Evolutionary conservation across 768 basidiomycete genomes (phyloP).

Genomic region (Russula earlei): DNA sequence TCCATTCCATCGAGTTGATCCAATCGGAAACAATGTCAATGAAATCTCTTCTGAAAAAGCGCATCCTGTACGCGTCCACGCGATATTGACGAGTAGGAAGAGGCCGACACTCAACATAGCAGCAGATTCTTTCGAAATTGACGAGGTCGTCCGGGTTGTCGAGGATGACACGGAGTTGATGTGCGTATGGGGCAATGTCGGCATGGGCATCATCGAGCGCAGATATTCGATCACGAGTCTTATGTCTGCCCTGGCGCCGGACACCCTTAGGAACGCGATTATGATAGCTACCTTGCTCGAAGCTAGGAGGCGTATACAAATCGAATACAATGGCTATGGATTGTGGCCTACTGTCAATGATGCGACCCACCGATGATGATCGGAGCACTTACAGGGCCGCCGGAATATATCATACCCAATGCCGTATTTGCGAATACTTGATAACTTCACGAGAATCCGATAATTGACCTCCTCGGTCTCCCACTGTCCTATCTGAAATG

Average conservation of each 20-base stretch:
- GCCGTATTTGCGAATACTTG: neutral
- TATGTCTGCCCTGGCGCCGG: neutral
- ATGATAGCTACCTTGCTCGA: neutral
- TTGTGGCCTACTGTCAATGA: neutral
- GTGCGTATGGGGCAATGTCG: neutral
- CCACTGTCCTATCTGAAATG: neutral
- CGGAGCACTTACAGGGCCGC: neutral
- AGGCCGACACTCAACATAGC: neutral
- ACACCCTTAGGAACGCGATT: neutral
- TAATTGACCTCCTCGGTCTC: neutral
- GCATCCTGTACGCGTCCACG: neutral
- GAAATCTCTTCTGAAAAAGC: neutral
- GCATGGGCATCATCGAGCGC: neutral
- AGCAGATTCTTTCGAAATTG: neutral
- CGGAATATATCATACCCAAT: neutral
- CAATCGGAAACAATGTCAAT: constrained; percentile 28
- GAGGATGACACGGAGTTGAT: neutral
- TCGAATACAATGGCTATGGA: neutral
- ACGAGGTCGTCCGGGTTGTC: neutral
- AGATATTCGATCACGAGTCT: neutral
- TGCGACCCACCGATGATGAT: neutral
- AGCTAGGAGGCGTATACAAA: neutral
- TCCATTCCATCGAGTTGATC: constrained; percentile 46
- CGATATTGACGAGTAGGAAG: neutral
- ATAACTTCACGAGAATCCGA: neutral